Percentiles rank a stretch among this genome's conserved stretches.
These are phyloP conservation scores for Piedraia hortae DNA, from an alignment of 2,329 filamentous ascomycete species.

Conservation along the genomic window DNA sequence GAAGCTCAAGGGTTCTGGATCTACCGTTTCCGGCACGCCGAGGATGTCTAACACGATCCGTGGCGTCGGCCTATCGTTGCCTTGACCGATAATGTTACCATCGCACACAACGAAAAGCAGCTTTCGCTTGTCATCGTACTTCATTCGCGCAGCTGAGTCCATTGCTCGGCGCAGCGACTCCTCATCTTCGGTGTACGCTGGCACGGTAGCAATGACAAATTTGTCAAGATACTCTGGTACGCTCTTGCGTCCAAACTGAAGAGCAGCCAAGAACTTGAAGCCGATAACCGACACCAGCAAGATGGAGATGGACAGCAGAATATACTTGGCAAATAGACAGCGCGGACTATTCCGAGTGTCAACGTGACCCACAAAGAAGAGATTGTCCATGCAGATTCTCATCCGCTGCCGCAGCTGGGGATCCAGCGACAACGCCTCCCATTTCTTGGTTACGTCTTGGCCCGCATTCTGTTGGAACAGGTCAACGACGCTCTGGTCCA, in stretches of 20 bases:
- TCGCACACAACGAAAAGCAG: slow-evolving; percentile 79
- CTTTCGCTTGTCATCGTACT: slow-evolving; percentile 89
- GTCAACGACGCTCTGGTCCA: slow-evolving; percentile 43
- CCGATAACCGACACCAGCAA: slow-evolving; percentile 55
- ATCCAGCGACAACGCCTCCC: slow-evolving; percentile 40
- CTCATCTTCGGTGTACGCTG: slow-evolving; percentile 93
- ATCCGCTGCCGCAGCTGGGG: slow-evolving; percentile 33
- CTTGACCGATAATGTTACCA: slow-evolving; percentile 98
- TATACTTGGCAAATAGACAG: slow-evolving; percentile 72
- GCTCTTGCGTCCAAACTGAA: slow-evolving; percentile 81
- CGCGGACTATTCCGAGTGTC: slow-evolving; percentile 69
- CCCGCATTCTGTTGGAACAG: slow-evolving; percentile 57
- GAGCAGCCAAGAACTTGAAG: slow-evolving; percentile 89
- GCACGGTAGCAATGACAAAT: slow-evolving; percentile 92
- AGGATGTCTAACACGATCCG: slow-evolving; percentile 92
- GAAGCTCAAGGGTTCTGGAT: slow-evolving; percentile 88
- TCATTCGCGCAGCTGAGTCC: slow-evolving; percentile 83
- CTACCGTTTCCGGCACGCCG: slow-evolving; percentile 74
- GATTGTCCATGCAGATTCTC: slow-evolving; percentile 64
- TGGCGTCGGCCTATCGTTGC: slow-evolving; percentile 85
- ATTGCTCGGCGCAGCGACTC: slow-evolving; percentile 91
- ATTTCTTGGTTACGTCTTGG: slow-evolving; percentile 56
- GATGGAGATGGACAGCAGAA: slow-evolving; percentile 62
- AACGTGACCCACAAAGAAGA: slow-evolving; percentile 79
- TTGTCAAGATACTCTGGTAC: slow-evolving; percentile 91